Percentiles rank a stretch among this genome's conserved stretches.
Evolutionary conservation across 2,329 filamentous ascomycete species (phyloP).

Genomic region (Botrytis byssoidea): DNA sequence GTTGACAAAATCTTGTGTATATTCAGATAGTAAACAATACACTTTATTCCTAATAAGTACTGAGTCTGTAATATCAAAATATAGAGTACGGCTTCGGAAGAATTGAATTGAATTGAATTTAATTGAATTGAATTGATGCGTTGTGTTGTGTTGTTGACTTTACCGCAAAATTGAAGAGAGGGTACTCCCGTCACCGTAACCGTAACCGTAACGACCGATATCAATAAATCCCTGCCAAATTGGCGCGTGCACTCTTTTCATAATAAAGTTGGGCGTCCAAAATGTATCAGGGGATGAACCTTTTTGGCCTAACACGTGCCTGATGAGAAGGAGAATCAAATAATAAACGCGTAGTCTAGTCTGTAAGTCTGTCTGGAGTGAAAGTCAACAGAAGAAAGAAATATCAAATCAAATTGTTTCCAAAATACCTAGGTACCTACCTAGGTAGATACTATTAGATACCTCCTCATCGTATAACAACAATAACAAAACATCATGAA

Average conservation of each 20-base stretch:
- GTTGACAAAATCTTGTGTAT: not conserved
- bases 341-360: not conserved
- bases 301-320: not conserved
- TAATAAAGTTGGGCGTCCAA: not conserved
- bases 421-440: not conserved
- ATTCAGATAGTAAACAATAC: not conserved
- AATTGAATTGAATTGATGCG: constrained; percentile 3
- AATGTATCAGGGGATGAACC: not conserved
- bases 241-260: constrained; percentile 12
- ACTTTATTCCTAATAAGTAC: not conserved
- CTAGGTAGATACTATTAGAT: not conserved
- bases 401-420: not conserved
- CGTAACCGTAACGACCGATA: constrained; percentile 14
- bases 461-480: not conserved
- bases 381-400: not conserved
- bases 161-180: constrained; percentile 3
- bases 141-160: constrained; percentile 17
- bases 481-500: not conserved
- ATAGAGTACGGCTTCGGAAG: not conserved
- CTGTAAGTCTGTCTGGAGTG: not conserved
- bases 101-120: not conserved
- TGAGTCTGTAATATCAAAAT: not conserved
- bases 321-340: not conserved
- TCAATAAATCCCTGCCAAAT: not conserved
- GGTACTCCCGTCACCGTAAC: not conserved